Conservation (phyloP, 2,329 filamentous ascomycete species). For the Scedosporium aurantiacum region DNA sequence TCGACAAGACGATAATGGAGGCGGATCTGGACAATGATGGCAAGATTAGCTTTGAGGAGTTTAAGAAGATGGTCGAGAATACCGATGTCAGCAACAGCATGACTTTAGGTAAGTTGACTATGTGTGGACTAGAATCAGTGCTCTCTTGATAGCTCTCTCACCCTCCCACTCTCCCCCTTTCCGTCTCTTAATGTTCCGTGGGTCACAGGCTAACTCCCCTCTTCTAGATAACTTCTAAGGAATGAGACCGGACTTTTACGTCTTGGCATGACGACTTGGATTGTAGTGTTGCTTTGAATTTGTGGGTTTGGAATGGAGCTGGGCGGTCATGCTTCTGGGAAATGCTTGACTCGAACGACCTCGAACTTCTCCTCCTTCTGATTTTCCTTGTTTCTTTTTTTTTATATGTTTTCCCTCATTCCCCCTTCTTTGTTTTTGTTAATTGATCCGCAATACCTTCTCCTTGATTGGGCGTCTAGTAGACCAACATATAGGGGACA, state of each 20-base stretch:
- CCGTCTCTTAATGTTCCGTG: background rate
- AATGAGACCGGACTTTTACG: slow-evolving; percentile 1
- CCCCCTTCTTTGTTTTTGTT: background rate
- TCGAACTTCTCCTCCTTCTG: background rate
- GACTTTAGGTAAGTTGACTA: slow-evolving; percentile 47
- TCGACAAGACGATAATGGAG: slow-evolving; percentile 99
- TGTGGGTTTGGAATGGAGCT: slow-evolving; percentile 1
- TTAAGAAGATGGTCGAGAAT: slow-evolving; percentile 96
- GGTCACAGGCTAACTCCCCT: background rate
- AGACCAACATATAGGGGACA: slow-evolving; percentile 6
- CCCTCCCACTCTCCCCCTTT: background rate
- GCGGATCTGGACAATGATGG: slow-evolving; percentile 91
- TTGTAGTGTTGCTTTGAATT: slow-evolving; percentile 3
- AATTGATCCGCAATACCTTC: background rate
- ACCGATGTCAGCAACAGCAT: slow-evolving; percentile 70
- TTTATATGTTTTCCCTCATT: background rate
- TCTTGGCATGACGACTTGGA: slow-evolving; percentile 10
- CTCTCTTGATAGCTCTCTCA: background rate
- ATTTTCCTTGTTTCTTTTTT: background rate
- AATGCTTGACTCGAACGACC: background rate
- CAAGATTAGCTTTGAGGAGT: slow-evolving; percentile 98
- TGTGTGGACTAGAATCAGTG: too few relatives aligned
- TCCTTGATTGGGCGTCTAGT: slow-evolving; percentile 8
- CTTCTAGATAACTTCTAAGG: background rate
- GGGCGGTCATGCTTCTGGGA: background rate